Base-by-base conservation (phyloP, 139 green algal genomes). In the Zygnema cylindricum region DNA sequence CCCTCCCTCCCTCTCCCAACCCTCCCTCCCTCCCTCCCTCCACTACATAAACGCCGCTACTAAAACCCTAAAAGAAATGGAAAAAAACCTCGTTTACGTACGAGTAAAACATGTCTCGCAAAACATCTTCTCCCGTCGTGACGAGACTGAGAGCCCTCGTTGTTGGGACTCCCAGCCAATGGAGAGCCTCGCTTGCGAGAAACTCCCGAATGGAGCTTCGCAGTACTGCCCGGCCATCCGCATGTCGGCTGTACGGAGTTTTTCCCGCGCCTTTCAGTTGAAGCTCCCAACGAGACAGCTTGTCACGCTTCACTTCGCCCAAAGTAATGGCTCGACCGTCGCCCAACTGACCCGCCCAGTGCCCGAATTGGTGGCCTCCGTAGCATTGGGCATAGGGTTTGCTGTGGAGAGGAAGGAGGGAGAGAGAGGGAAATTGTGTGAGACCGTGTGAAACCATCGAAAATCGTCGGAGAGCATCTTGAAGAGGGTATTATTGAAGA, bases 261-360 rank as follows among this genome's bases (percentile, higher is more conserved):
- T 91, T 94, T n/a, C 96, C 96, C 0, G 96, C 96, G 35, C 96
- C 96, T 91, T 97, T 99, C n/a, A 99, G 93, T 94, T 99, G 96
- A 82, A 99, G 86, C 93, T 99, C 96, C 95, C 95, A 98, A 25
- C 92, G 89, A 69, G 93, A 41, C 2, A 94, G 94, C 41, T 73
- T 23, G 0, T 33, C 69, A 69, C 91, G 93, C 1, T 39, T 11
- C 21, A 93, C 82, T 63, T 93, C 91, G 2, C 90, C 91, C 0
- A 93, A 78, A 2, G 90, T 91, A 43, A 93, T 91, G 16, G 91
- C 91, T 3, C 91, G 76, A n/a, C 91, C 91, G 81, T 93, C 91
- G 22, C 91, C 91, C 25, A 93, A 77, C 40, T 93, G 91, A 0
- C 91, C 84, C 22, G 91, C 91, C 91, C 91, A 93, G 1, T 49